Evolutionary conservation across 768 basidiomycete species (phyloP), one percentile per base, ranked within the genome.

Genomic region (Calvatia gigantea): DNA sequence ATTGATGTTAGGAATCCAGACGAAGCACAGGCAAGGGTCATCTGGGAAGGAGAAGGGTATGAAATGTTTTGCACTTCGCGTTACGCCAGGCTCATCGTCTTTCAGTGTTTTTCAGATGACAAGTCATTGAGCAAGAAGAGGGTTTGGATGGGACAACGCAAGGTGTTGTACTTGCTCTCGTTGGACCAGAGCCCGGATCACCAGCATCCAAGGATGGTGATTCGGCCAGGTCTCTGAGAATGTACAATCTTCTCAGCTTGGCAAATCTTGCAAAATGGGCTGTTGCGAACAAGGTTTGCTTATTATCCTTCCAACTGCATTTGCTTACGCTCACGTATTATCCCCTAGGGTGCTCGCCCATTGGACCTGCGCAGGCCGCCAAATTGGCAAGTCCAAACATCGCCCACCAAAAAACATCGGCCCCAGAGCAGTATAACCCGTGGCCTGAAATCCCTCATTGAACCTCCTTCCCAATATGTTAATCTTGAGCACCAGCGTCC

Each of bases 1-100:
- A 66, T 77, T 12, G 69, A 71, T 15, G 62, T 77, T 6, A 85
- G 82, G 60, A 86, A 85, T 4, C 89, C 91, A 3, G 79, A 80
- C 38, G 90, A 91, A 59, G 89, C 91, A 0, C 77, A 82, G 56
- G 78, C 81, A 32, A 75, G 80, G 56, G 70, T 75, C 25, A 79
- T 94, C 17, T 94, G 90, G 90, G 72, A 73, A 25, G 91, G 91
- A 51, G 91, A 93, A 71, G 80, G 83, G 89, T 89, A 60, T 62
- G 80, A 68, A 33, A 19, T 6, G 38, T 33, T 29, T 28, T 44
- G 21, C 14, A 42, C 58, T 41, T 6, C 17, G 12, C 17, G 35
- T 11, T 42, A 17, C 3, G 25, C 29, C 17, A 38, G n/a, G 1
- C 48, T 61, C 17, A 43, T 37, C 23, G 6, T 19, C 14, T 19